Conservation (phyloP, 257 asterid species). For the Mentha longifolia region DNA sequence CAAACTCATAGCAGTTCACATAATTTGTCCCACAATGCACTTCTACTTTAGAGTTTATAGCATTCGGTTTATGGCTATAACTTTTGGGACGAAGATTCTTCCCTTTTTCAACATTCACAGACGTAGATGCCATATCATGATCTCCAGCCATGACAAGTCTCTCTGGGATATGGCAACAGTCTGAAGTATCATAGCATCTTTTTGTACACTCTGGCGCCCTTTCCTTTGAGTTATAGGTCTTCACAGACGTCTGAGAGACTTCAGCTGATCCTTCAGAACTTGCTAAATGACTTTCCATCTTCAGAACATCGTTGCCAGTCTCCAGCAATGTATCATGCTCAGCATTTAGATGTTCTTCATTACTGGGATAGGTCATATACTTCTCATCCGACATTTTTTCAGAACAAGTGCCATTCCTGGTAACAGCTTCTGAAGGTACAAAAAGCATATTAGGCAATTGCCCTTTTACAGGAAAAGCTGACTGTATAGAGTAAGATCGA, state of each 20-base stretch:
- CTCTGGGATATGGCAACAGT: conserved; percentile 44
- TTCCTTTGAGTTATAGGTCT: conserved; percentile 38
- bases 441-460: conserved; percentile 36
- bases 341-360: conserved; percentile 48
- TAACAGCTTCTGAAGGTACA: conserved; percentile 35
- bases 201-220: conserved; percentile 37
- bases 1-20: conserved; percentile 72
- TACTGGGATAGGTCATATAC: conserved; percentile 39
- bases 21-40: conserved; percentile 45
- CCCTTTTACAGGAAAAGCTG: conserved; percentile 39
- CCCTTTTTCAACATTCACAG: conserved; percentile 40
- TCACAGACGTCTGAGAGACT: conserved; percentile 58
- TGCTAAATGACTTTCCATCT: conserved; percentile 54
- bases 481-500: conserved; percentile 40
- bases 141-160: conserved; percentile 40
- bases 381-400: conserved; percentile 44
- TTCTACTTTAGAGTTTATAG: conserved; percentile 32
- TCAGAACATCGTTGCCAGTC: conserved; percentile 43
- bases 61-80: conserved; percentile 26
- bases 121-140: conserved; percentile 28
- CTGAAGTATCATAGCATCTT: conserved; percentile 41
- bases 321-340: conserved; percentile 37
- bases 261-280: conserved; percentile 82
- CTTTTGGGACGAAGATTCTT: conserved; percentile 38
- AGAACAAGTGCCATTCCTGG: conserved; percentile 38